Evolutionary conservation across 305 asterid genomes (phyloP).

Genomic region (Stenogyne calaminthoides): DNA sequence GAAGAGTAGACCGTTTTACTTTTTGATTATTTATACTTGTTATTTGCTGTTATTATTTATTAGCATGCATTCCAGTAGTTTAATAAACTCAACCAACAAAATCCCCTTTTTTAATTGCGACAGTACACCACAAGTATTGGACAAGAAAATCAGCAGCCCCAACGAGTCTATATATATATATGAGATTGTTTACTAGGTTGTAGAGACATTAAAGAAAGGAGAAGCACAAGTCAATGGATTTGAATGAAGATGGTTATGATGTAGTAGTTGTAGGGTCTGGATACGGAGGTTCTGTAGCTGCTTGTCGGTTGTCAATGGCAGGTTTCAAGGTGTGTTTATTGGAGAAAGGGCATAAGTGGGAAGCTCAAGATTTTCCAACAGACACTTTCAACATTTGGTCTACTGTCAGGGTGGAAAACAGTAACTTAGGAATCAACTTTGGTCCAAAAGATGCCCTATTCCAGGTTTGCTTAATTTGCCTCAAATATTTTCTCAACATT

Average conservation of each 20-base stretch:
- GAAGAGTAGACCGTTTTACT: too few species aligned
- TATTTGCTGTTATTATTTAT: too few species aligned
- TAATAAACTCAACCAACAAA: too few species aligned
- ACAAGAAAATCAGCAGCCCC: too few species aligned
- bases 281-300: constrained; percentile 63
- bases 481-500: background rate
- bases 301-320: constrained; percentile 53
- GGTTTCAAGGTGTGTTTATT: constrained; percentile 58
- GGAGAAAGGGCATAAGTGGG: constrained; percentile 58
- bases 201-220: constrained; percentile 28
- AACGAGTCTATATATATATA: background rate
- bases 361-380: constrained; percentile 54
- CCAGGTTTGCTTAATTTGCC: constrained; percentile 33
- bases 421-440: constrained; percentile 33
- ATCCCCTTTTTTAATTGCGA: too few species aligned
- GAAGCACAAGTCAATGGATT: background rate
- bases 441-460: constrained; percentile 53
- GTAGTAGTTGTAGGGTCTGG: constrained; percentile 60
- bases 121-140: too few species aligned
- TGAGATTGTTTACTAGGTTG: too few species aligned
- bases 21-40: too few species aligned
- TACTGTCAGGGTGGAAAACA: constrained; percentile 40
- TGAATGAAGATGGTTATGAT: constrained; percentile 40
- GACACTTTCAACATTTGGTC: constrained; percentile 34
- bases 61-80: too few species aligned